Evolutionary conservation across 1,284 basidiomycete genomes (phyloP).

Genomic region (Veloporphyrellus conicus): DNA sequence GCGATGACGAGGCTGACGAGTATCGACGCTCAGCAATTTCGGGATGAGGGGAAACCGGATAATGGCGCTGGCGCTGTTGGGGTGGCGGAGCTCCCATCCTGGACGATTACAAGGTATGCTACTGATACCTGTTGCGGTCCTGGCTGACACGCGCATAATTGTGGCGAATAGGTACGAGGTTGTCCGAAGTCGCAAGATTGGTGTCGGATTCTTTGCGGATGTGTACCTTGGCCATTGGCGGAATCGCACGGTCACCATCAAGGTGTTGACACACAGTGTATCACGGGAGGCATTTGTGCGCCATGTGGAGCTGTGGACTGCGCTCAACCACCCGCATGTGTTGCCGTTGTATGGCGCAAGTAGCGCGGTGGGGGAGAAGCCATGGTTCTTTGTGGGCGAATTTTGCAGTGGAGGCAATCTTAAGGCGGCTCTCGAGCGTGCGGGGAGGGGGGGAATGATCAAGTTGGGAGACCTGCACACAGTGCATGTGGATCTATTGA

Average conservation of each 20-base stretch:
- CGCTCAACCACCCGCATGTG: constrained; percentile 50
- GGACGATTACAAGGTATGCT: constrained; percentile 64
- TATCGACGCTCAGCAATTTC: background rate
- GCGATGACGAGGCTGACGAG: constrained; percentile 43
- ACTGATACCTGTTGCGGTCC: too few species aligned
- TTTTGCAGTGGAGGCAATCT: constrained; percentile 48
- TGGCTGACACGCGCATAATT: background rate
- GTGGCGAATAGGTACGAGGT: constrained; percentile 55
- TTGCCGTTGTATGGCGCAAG: constrained; percentile 58
- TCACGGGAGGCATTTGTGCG: constrained; percentile 48
- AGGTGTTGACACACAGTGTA: constrained; percentile 47
- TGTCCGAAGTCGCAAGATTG: constrained; percentile 58
- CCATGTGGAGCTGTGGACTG: constrained; percentile 51
- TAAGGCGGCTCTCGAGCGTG: constrained; percentile 37
- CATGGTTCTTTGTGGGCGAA: constrained; percentile 69
- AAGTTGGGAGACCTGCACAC: background rate
- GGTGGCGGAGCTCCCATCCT: constrained; percentile 50
- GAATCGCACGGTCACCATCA: constrained; percentile 56
- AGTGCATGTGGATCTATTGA: constrained; percentile 44
- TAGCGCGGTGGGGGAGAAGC: constrained; percentile 51
- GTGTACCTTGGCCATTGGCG: constrained; percentile 67
- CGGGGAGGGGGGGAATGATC: constrained; percentile 1
- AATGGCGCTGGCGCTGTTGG: constrained; percentile 21
- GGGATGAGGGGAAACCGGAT: background rate
- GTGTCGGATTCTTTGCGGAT: constrained; percentile 65